Conservation (phyloP, 805 yeast genomes). For the Candida taoyuanica region DNA sequence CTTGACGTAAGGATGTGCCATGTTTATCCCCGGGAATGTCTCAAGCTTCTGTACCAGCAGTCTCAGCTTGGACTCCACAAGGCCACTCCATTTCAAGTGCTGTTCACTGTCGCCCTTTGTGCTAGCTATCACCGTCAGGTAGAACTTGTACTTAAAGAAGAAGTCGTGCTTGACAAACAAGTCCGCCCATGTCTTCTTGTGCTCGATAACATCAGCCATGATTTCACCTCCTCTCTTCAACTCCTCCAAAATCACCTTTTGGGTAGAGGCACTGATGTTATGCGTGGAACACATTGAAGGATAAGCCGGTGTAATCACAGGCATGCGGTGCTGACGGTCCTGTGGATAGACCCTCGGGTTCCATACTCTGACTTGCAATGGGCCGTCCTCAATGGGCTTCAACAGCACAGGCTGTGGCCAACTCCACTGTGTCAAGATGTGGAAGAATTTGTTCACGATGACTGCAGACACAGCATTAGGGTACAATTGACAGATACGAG, state of each 20-base stretch:
- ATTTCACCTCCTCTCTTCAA: constrained; percentile 70
- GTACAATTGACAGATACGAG: constrained; percentile 91
- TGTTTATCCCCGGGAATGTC: constrained; percentile 60
- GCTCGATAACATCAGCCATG: constrained; percentile 60
- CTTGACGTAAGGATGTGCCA: constrained; percentile 90
- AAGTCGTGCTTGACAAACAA: constrained; percentile 76
- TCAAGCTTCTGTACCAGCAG: constrained; percentile 81
- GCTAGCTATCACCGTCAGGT: constrained; percentile 74
- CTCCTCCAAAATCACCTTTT: constrained; percentile 74
- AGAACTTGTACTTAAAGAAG: constrained; percentile 80
- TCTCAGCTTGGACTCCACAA: constrained; percentile 86
- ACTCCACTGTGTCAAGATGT: constrained; percentile 82
- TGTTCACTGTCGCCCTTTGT: constrained; percentile 74
- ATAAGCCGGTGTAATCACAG: constrained; percentile 96
- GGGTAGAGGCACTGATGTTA: constrained; percentile 86
- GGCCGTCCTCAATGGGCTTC: constrained; percentile 95
- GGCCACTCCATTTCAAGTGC: constrained; percentile 86
- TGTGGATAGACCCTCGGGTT: constrained; percentile 87
- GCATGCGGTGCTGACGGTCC: constrained; percentile 91
- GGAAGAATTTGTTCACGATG: constrained; percentile 84
- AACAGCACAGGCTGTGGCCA: constrained; percentile 98
- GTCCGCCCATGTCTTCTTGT: constrained; percentile 67
- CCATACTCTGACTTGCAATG: constrained; percentile 94
- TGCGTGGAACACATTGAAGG: constrained; percentile 99
- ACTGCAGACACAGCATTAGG: constrained; percentile 95